phyloP scores from a whole-genome alignment of 352 stramenopile genomes.

The Phytophthora gonapodyides region DNA sequence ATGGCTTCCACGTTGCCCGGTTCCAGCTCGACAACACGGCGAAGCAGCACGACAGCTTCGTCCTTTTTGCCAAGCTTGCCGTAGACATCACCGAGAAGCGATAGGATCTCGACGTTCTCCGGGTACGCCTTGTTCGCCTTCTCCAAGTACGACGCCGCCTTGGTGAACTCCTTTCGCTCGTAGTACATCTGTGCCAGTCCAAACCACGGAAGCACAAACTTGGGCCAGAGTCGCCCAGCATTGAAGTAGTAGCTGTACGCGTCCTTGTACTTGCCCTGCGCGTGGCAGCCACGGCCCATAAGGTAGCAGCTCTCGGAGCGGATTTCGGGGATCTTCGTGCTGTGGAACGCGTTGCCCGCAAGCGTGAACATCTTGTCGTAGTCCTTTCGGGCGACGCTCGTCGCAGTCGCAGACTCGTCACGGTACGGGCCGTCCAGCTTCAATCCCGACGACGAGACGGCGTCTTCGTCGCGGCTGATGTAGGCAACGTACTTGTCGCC shows the following conservation, averaged over 20 bases:
- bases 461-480: constrained; percentile 68
- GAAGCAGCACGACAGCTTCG: constrained; percentile 78
- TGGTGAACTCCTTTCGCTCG: constrained; percentile 84
- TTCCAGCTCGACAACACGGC: constrained; percentile 84
- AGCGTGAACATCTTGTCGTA: constrained; percentile 93
- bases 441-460: constrained; percentile 68
- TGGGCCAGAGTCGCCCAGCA: constrained; percentile 86
- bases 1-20: constrained; percentile 86
- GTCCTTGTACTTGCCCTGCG: constrained; percentile 94
- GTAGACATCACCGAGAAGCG: constrained; percentile 82
- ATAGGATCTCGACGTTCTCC: constrained; percentile 87
- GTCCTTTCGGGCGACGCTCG: constrained; percentile 84
- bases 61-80: constrained; percentile 82
- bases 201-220: constrained; percentile 88
- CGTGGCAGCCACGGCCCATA: constrained; percentile 95
- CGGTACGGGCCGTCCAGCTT: constrained; percentile 82
- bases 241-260: constrained; percentile 97
- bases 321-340: constrained; percentile 90
- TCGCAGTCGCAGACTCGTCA: constrained; percentile 63
- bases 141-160: constrained; percentile 84
- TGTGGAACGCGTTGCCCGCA: constrained; percentile 88
- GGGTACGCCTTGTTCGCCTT: constrained; percentile 91
- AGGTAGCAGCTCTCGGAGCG: constrained; percentile 97
- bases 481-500: constrained; percentile 92
- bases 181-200: constrained; percentile 91